These are phyloP conservation scores for Penicillium sclerotigenum DNA, from an alignment of 2,329 filamentous ascomycete genomes.

Conservation along the genomic window DNA sequence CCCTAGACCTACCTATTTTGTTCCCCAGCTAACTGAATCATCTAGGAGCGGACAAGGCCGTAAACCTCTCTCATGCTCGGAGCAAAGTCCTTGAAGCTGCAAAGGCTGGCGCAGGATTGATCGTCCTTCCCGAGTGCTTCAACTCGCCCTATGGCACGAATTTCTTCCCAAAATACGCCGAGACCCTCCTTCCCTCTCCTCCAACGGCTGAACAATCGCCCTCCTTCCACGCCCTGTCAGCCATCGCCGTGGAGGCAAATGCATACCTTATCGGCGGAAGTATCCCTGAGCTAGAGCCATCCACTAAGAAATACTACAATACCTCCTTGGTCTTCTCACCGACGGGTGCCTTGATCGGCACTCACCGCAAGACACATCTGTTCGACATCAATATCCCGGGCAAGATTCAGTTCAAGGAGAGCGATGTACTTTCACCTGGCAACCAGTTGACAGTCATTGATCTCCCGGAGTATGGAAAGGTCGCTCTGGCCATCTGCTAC, in stretches of 20 bases:
- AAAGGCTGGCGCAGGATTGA: slow-evolving; percentile 70
- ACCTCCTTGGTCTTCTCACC: slow-evolving; percentile 82
- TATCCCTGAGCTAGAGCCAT: slow-evolving; percentile 74
- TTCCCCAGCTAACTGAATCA: slow-evolving; percentile 7
- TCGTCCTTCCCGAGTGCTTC: slow-evolving; percentile 97
- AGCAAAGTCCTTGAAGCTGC: slow-evolving; percentile 80
- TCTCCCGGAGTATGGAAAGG: slow-evolving; percentile 80
- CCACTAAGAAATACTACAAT: slow-evolving; percentile 78
- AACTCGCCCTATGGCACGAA: slow-evolving; percentile 94
- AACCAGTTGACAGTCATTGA: slow-evolving; percentile 83
- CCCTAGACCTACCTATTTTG: neutral
- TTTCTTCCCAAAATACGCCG: slow-evolving; percentile 89
- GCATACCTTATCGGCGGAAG: slow-evolving; percentile 86
- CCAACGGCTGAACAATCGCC: slow-evolving; percentile 69
- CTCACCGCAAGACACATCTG: slow-evolving; percentile 89
- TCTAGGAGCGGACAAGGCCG: slow-evolving; percentile 71
- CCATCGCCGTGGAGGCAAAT: slow-evolving; percentile 73
- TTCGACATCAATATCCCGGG: slow-evolving; percentile 98
- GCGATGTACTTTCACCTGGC: slow-evolving; percentile 80
- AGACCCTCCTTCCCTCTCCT: slow-evolving; percentile 76
- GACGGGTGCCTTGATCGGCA: slow-evolving; percentile 72
- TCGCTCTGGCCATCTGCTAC: slow-evolving; percentile 93
- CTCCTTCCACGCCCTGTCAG: slow-evolving; percentile 78
- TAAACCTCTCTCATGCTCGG: slow-evolving; percentile 78
- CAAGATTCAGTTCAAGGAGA: slow-evolving; percentile 87